Conservation (phyloP, 2,329 filamentous ascomycete species). For the Dactylellina leptospora region DNA sequence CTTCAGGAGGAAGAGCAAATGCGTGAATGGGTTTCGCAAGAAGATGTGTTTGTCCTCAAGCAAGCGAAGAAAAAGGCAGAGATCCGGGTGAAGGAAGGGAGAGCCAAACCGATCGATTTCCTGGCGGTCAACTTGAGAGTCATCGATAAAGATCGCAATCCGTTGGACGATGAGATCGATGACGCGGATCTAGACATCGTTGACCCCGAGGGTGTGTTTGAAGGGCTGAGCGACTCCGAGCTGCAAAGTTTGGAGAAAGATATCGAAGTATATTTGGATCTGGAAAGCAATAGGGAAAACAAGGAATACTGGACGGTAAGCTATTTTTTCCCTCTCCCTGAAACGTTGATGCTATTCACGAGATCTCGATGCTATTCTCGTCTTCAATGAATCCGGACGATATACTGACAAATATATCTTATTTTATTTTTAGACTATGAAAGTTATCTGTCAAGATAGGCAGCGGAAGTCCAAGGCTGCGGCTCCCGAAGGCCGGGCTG, state of each 20-base stretch:
- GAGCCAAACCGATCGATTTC: conserved; percentile 92
- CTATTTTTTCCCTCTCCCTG: not conserved
- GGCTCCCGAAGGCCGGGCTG: conserved; percentile 74
- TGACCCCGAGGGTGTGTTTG: conserved; percentile 81
- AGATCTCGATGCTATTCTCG: too few species aligned
- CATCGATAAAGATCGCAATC: conserved; percentile 82
- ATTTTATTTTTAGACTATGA: conserved; percentile 70
- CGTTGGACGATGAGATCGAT: conserved; percentile 80
- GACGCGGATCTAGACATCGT: conserved; percentile 81
- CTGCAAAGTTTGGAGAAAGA: conserved; percentile 81
- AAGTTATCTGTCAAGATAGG: conserved; percentile 80
- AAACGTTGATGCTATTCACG: not conserved
- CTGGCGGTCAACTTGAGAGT: conserved; percentile 89
- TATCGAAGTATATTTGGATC: conserved; percentile 77
- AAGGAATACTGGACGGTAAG: conserved; percentile 83
- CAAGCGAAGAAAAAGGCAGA: conserved; percentile 98
- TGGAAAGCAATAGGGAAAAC: conserved; percentile 81
- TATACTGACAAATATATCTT: conserved; percentile 11
- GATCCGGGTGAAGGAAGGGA: conserved; percentile 88
- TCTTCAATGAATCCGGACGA: not conserved
- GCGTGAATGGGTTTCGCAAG: conserved; percentile 85
- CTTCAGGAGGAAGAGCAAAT: conserved; percentile 80
- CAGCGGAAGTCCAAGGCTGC: conserved; percentile 69
- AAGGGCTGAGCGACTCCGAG: conserved; percentile 73
- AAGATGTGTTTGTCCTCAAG: conserved; percentile 93